Evolutionary conservation across 1,139 yeast genomes (phyloP), one percentile per base, ranked within the genome.

Genomic region (Debaryomyces subglobosus): DNA sequence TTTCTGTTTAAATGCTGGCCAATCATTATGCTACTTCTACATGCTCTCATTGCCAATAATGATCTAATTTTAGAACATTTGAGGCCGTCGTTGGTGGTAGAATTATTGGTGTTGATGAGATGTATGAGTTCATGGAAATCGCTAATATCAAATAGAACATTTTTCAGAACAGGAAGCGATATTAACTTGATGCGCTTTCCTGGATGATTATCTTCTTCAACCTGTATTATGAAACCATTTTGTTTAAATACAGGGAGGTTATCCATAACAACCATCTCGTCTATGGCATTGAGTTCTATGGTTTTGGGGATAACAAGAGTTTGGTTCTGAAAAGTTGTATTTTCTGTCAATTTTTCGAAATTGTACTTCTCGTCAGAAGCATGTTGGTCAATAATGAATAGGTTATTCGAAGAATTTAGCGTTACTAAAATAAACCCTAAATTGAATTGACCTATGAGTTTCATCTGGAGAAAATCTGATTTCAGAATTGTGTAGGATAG

Each of bases 291-390:
- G 43, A 94, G 67, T 44, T 88, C 87, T 7, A 94, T 63, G 2
- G 60, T 59, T 32, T 80, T 74, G 0, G 97, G 96, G 0, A 72
- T 68, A 7, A 94, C 89, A 45, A 94, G 71, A 1, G 84, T 83
- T 65, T 94, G 99, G 39, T 78, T 75, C 44, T 81, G 78, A 27
- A 51, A 51, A 9, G 42, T 42, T 6, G 58, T 51, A 24, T 61
- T 53, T 38, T 57, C 57, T 9, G 74, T 76, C 16, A 90, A 69
- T 46, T 72, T 74, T 63, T 95, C 99, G 71, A 89, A 94, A 64
- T 94, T 94, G 68, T 61, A 89, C 60, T 91, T 94, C 62, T 94
- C 99, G 67, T 94, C 99, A 54, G 96, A 89, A 0, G 99, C 99
- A 69, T 94, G 99, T 66, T 94, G 99, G 64, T 94, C 99, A 43